Percentiles rank a stretch among this genome's conserved stretches.
Conservation (phyloP, 2,329 filamentous ascomycete genomes). For the Claviceps arundinis region DNA sequence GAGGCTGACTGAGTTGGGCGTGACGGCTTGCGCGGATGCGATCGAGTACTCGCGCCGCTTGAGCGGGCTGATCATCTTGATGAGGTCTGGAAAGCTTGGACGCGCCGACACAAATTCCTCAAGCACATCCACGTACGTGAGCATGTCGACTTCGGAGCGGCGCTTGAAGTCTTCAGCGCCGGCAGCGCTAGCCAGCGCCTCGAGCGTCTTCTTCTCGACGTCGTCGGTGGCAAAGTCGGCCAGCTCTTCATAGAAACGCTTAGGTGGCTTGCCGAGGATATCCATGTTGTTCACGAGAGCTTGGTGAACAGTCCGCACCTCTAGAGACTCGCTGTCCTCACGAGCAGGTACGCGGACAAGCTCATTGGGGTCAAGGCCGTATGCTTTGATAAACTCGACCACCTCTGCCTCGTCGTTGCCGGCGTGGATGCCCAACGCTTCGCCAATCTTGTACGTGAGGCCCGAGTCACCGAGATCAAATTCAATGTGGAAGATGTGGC, state of each 20-base stretch:
- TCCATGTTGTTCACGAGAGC: slow-evolving; percentile 85
- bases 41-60: slow-evolving; percentile 99
- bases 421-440: slow-evolving; percentile 90
- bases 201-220: slow-evolving; percentile 67
- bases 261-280: slow-evolving; percentile 91
- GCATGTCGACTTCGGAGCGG: slow-evolving; percentile 76
- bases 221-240: slow-evolving; percentile 76
- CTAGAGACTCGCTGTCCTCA: slow-evolving; percentile 59
- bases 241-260: slow-evolving; percentile 92
- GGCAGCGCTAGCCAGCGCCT: slow-evolving; percentile 61
- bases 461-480: slow-evolving; percentile 89
- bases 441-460: slow-evolving; percentile 91
- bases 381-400: slow-evolving; percentile 75
- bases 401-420: slow-evolving; percentile 79
- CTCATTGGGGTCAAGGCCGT: slow-evolving; percentile 69
- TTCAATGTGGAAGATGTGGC: slow-evolving; percentile 99
- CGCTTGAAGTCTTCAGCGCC: slow-evolving; percentile 86
- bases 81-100: slow-evolving; percentile 76
- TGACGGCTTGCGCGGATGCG: slow-evolving; percentile 89
- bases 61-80: slow-evolving; percentile 75
- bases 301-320: slow-evolving; percentile 88
- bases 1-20: slow-evolving; percentile 75
- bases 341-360: slow-evolving; percentile 85
- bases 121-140: slow-evolving; percentile 83
- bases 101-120: slow-evolving; percentile 83